These are phyloP conservation scores for Dichotomocladium elegans DNA, from an alignment of 371 early-diverging fungal species.

Conservation along the genomic window DNA sequence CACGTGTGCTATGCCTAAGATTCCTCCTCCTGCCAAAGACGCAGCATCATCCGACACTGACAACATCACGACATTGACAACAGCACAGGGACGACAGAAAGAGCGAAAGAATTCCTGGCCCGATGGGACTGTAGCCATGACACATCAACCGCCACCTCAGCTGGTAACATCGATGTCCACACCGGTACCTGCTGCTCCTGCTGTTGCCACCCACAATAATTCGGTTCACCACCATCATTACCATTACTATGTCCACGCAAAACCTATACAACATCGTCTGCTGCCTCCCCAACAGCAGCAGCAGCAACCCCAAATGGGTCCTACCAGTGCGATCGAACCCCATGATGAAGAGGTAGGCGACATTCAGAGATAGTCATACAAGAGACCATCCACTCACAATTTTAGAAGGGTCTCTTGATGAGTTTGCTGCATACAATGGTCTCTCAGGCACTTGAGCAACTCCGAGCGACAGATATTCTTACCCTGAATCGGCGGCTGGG, in stretches of 20 bases:
- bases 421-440: not conserved
- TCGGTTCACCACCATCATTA: slow-evolving; percentile 36
- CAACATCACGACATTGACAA: too few relatives aligned
- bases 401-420: not conserved
- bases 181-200: not conserved
- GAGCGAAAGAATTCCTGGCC: not conserved
- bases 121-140: not conserved
- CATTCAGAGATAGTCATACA: not conserved
- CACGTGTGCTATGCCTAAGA: too few relatives aligned
- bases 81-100: too few relatives aligned
- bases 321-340: not conserved
- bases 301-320: slow-evolving; percentile 1
- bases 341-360: slow-evolving; percentile 1
- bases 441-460: not conserved
- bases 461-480: not conserved
- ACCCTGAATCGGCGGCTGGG: not conserved
- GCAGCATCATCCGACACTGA: too few relatives aligned
- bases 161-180: not conserved
- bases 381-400: not conserved
- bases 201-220: not conserved
- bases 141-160: slow-evolving; percentile 1
- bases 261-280: too few relatives aligned
- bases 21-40: too few relatives aligned
- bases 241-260: slow-evolving; percentile 25
- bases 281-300: slow-evolving; percentile 7